Percentiles rank a stretch among this genome's conserved stretches.
Evolutionary conservation across 164 flowering plant genomes (phyloP).

Genomic region (Tetrastigma voinierianum): DNA sequence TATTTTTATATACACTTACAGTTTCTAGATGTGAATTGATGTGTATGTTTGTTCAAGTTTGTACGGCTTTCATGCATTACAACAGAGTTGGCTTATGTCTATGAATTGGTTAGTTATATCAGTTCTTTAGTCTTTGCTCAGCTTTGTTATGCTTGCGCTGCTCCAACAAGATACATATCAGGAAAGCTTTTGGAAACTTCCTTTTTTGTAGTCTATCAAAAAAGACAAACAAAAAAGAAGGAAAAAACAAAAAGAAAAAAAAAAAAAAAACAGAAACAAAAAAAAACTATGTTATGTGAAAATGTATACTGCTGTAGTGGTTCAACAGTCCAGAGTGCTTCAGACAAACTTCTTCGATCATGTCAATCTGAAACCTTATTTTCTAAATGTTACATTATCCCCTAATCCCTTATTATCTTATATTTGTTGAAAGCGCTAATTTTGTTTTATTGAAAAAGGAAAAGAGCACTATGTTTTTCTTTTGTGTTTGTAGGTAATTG

Average conservation of each 20-base stretch:
- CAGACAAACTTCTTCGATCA: not conserved
- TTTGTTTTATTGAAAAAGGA: not conserved
- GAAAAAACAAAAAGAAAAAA: too few relatives aligned
- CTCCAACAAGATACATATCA: too few relatives aligned
- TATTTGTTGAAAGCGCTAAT: not conserved
- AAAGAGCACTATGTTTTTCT: not conserved
- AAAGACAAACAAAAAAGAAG: too few relatives aligned
- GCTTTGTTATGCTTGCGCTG: not conserved
- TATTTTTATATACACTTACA: not conserved
- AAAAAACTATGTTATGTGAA: not conserved
- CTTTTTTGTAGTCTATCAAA: too few relatives aligned
- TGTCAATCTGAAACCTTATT: too few relatives aligned
- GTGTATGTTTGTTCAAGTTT: constrained; percentile 1
- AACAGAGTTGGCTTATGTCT: constrained; percentile 81
- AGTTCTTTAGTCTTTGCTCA: not conserved
- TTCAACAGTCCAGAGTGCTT: not conserved
- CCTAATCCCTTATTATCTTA: not conserved
- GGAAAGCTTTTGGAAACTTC: too few relatives aligned
- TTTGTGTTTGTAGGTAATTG: constrained; percentile 61
- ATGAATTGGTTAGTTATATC: constrained; percentile 76
- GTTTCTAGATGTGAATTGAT: not conserved
- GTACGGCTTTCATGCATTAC: constrained; percentile 79
- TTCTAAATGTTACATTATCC: too few relatives aligned
- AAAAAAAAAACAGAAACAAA: too few relatives aligned
- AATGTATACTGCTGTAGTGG: not conserved